These are phyloP conservation scores for Saitozyma sp. DNA, from an alignment of 768 basidiomycete genomes.

Conservation along the genomic window DNA sequence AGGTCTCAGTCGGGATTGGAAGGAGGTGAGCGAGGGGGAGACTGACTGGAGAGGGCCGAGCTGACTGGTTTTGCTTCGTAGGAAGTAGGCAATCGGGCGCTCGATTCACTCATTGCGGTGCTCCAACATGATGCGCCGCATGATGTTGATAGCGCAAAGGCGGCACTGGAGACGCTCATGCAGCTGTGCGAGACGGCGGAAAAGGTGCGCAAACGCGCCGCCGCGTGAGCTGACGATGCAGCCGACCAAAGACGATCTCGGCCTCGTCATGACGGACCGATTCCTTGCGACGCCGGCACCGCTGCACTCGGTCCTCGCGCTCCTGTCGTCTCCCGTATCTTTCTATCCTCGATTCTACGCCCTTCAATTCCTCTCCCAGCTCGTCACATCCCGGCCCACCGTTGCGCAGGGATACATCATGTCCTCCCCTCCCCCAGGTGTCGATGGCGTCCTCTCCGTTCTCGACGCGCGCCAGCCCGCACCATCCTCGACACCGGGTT, in stretches of 20 bases:
- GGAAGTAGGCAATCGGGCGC: conserved; percentile 77
- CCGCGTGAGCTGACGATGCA: conserved; percentile 13
- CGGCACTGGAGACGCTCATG: conserved; percentile 83
- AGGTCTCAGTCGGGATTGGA: conserved; percentile 87
- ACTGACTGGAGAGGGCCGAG: background rate
- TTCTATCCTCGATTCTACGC: conserved; percentile 85
- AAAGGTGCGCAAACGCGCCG: conserved; percentile 32
- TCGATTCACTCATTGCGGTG: conserved; percentile 75
- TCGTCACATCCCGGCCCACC: conserved; percentile 79
- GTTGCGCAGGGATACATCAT: conserved; percentile 88
- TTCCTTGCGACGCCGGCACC: conserved; percentile 70
- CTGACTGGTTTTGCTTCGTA: conserved; percentile 12
- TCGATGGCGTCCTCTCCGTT: conserved; percentile 61
- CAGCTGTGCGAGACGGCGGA: conserved; percentile 74
- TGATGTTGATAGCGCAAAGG: conserved; percentile 89
- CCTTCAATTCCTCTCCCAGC: conserved; percentile 73
- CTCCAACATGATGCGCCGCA: conserved; percentile 84
- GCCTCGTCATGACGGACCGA: conserved; percentile 76
- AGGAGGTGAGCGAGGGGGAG: conserved; percentile 55
- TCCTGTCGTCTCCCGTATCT: conserved; percentile 68
- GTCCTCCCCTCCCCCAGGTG: conserved; percentile 62
- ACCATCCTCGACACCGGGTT: conserved; percentile 12
- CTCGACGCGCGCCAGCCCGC: conserved; percentile 25
- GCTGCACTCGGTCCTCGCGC: conserved; percentile 70
- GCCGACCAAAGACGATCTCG: conserved; percentile 65